These are phyloP conservation scores for Spencermartinsiella ligniputridi DNA, from an alignment of 1,139 yeast genomes.

Conservation along the genomic window DNA sequence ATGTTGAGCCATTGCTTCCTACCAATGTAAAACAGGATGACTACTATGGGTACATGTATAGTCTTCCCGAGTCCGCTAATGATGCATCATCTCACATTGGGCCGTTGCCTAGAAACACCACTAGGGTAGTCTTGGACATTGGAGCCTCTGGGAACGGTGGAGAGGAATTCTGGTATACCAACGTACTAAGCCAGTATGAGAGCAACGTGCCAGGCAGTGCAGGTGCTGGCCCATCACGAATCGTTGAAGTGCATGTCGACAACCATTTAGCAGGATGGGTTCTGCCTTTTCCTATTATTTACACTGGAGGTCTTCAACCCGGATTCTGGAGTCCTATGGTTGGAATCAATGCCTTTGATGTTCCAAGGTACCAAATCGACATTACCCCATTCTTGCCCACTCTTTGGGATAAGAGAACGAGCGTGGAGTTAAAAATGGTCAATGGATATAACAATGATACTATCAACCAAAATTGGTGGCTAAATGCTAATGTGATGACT, in stretches of 20 bases:
- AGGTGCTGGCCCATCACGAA: constrained; percentile 41
- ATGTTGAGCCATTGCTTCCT: background rate
- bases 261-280: constrained; percentile 34
- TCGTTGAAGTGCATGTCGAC: constrained; percentile 33
- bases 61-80: constrained; percentile 23
- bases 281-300: constrained; percentile 47
- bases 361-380: constrained; percentile 61
- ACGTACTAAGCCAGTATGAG: constrained; percentile 4
- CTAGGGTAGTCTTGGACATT: constrained; percentile 53
- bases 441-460: constrained; percentile 43
- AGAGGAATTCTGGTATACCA: constrained; percentile 82
- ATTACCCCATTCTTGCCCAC: constrained; percentile 61
- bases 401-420: constrained; percentile 45
- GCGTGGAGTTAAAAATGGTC: constrained; percentile 38
- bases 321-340: constrained; percentile 77
- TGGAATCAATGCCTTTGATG: constrained; percentile 65
- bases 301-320: constrained; percentile 77
- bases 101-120: constrained; percentile 49
- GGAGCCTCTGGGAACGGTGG: constrained; percentile 71
- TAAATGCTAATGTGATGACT: constrained; percentile 58
- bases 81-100: constrained; percentile 16
- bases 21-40: constrained; percentile 21
- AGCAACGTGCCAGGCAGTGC: background rate
- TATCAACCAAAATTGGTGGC: constrained; percentile 64
- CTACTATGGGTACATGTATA: constrained; percentile 3